phyloP scores from a whole-genome alignment of 768 basidiomycete species.

The Lactarius indigo region DNA sequence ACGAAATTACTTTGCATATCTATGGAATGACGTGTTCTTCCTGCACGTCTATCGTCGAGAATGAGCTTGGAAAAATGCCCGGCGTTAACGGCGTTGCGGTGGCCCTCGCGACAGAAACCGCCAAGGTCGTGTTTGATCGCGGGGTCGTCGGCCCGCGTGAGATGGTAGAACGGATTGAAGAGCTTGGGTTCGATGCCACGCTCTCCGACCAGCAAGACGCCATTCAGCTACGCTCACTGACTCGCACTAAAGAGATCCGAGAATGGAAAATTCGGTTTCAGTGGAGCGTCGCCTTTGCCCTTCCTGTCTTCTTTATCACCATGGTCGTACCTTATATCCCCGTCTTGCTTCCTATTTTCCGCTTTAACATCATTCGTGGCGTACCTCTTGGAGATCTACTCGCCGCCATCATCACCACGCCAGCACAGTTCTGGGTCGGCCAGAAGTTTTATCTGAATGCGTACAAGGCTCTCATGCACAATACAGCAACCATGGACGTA shows the following conservation, averaged over 20 bases:
- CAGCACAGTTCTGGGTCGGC: constrained; percentile 92
- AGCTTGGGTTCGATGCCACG: constrained; percentile 89
- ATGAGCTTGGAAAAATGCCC: constrained; percentile 60
- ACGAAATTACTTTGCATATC: constrained; percentile 70
- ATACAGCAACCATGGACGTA: constrained; percentile 95
- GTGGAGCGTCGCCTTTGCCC: constrained; percentile 70
- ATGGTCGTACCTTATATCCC: constrained; percentile 73
- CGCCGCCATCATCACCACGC: constrained; percentile 73
- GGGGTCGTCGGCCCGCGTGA: constrained; percentile 68
- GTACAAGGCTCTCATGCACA: constrained; percentile 87
- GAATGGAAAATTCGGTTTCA: constrained; percentile 83
- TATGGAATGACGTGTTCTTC: constrained; percentile 92
- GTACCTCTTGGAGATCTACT: constrained; percentile 82
- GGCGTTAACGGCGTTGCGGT: constrained; percentile 72
- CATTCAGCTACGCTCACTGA: constrained; percentile 82
- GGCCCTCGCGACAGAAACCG: constrained; percentile 72
- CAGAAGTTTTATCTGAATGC: constrained; percentile 84
- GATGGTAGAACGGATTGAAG: constrained; percentile 82
- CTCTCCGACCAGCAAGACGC: constrained; percentile 75
- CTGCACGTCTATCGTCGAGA: constrained; percentile 75
- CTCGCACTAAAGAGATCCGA: constrained; percentile 84
- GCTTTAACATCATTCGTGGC: constrained; percentile 49
- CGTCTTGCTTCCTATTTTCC: constrained; percentile 52
- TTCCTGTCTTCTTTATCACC: constrained; percentile 87
- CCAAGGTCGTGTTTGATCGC: constrained; percentile 73